A percentile compares a stretch with the other conserved stretches of the same genome.
These are phyloP conservation scores for Fusarium xylarioides DNA, from an alignment of 2,329 filamentous ascomycete genomes.

Conservation along the genomic window DNA sequence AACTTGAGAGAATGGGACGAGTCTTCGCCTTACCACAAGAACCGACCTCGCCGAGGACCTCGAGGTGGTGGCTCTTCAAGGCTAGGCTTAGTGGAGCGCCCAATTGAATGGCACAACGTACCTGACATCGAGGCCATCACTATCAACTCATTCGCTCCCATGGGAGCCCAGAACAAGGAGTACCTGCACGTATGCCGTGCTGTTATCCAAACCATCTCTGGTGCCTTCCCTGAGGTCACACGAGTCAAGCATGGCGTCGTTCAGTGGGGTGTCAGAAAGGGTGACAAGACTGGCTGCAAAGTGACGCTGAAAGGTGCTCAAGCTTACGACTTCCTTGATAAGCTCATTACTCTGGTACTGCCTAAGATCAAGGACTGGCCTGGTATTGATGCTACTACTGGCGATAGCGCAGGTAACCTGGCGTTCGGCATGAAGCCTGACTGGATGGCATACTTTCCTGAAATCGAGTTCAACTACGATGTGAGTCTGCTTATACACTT, in stretches of 20 bases:
- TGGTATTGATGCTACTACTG: slow-evolving; percentile 71
- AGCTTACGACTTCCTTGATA: slow-evolving; percentile 91
- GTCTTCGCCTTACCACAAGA: slow-evolving; percentile 93
- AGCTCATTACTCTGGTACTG: slow-evolving; percentile 87
- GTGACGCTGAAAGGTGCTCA: slow-evolving; percentile 79
- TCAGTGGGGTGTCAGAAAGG: slow-evolving; percentile 77
- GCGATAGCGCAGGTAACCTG: slow-evolving; percentile 89
- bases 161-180: slow-evolving; percentile 74
- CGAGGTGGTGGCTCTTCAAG: slow-evolving; percentile 74
- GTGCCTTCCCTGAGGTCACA: slow-evolving; percentile 76
- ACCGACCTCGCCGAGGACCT: slow-evolving; percentile 84
- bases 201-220: slow-evolving; percentile 85
- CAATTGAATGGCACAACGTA: slow-evolving; percentile 84
- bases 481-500: slow-evolving; percentile 62
- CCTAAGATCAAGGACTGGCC: slow-evolving; percentile 97
- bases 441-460: slow-evolving; percentile 85
- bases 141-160: slow-evolving; percentile 78
- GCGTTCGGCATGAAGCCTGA: slow-evolving; percentile 80
- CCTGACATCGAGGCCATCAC: slow-evolving; percentile 84
- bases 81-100: slow-evolving; percentile 75
- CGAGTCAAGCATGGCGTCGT: slow-evolving; percentile 74
- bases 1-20: slow-evolving; percentile 87
- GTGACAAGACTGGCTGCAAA: slow-evolving; percentile 79
- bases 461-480: slow-evolving; percentile 94
- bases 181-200: slow-evolving; percentile 85